A percentile compares a stretch with the other conserved stretches of the same genome.
Conservation (phyloP, 129 eudicot species). For the Flaveria bidentis region DNA sequence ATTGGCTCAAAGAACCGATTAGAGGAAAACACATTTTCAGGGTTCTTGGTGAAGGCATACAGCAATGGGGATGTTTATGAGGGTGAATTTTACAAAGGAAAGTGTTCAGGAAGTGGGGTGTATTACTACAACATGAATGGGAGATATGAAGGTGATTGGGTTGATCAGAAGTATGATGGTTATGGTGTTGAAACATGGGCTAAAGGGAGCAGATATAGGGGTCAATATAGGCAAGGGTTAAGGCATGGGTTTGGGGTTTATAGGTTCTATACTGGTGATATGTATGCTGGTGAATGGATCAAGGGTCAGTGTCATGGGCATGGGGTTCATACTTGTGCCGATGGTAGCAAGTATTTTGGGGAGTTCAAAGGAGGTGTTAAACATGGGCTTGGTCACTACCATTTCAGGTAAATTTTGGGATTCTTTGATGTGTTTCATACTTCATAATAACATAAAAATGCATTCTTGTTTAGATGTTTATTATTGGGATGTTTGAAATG, state of each 20-base stretch:
- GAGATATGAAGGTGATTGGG: constrained; percentile 67
- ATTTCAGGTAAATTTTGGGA: constrained; percentile 3
- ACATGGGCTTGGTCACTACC: constrained; percentile 35
- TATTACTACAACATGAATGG: constrained; percentile 65
- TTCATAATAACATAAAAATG: background rate
- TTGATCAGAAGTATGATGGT: constrained; percentile 73
- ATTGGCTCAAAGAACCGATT: constrained; percentile 53
- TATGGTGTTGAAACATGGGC: constrained; percentile 74
- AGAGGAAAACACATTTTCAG: constrained; percentile 36
- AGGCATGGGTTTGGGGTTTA: constrained; percentile 40
- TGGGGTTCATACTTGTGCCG: constrained; percentile 36
- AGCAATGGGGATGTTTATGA: constrained; percentile 64
- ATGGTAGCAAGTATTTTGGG: constrained; percentile 36
- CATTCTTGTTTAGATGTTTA: background rate
- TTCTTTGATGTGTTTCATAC: background rate
- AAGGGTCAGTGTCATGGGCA: constrained; percentile 37
- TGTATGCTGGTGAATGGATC: constrained; percentile 34
- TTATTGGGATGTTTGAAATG: background rate
- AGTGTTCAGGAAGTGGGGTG: constrained; percentile 67
- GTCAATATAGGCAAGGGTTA: constrained; percentile 36
- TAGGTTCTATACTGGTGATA: constrained; percentile 36
- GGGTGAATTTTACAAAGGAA: constrained; percentile 65
- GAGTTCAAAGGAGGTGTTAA: constrained; percentile 34
- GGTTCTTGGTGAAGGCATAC: constrained; percentile 58
- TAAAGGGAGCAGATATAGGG: constrained; percentile 49